Conservation (phyloP, 1,139 yeast species). For the Candida tetrigidarum region DNA sequence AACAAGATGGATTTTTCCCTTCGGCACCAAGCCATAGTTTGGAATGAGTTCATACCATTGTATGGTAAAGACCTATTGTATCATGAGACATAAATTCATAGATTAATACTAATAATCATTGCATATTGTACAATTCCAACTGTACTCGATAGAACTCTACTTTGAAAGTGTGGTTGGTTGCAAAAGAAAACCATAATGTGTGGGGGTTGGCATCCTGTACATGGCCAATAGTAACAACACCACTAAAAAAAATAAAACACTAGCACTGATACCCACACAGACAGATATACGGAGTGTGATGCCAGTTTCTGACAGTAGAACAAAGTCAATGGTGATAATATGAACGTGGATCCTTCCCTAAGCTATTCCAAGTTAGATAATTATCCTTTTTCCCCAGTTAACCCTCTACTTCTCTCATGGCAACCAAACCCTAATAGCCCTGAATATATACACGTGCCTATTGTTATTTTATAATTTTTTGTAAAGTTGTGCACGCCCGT, state of each 20-base stretch:
- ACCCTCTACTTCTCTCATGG: background rate
- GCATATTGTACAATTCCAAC: too few relatives aligned
- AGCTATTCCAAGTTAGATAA: too few relatives aligned
- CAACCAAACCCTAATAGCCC: conserved; percentile 8
- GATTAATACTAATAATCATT: too few relatives aligned
- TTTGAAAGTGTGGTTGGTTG: too few relatives aligned
- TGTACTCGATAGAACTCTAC: background rate
- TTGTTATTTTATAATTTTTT: background rate
- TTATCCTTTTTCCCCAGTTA: too few relatives aligned
- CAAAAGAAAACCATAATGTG: background rate
- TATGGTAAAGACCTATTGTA: too few relatives aligned
- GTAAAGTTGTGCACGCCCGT: background rate
- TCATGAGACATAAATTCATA: too few relatives aligned
- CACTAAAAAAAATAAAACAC: too few relatives aligned
- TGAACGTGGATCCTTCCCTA: too few relatives aligned
- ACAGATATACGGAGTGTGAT: too few relatives aligned
- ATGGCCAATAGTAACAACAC: background rate
- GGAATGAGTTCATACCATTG: background rate
- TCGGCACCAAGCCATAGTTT: conserved; percentile 45
- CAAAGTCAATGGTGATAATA: too few relatives aligned
- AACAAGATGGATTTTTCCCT: conserved; percentile 56
- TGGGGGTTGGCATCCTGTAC: background rate
- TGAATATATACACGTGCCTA: conserved; percentile 2
- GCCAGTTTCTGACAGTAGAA: too few relatives aligned
- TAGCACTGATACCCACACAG: background rate